Conservation (phyloP, 1,284 basidiomycete genomes). For the Ceratobasidium sp. region DNA sequence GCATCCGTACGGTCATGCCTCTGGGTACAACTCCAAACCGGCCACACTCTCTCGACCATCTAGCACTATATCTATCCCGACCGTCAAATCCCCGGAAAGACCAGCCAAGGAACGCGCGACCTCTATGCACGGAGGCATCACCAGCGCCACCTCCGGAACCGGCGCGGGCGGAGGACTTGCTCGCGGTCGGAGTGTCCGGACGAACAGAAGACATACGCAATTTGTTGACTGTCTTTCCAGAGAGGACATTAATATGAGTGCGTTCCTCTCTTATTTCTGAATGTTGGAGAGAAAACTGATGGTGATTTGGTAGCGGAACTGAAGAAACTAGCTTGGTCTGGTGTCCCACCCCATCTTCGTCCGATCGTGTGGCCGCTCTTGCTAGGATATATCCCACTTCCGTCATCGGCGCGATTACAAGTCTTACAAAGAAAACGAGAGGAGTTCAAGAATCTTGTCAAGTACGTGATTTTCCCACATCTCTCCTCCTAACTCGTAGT, state of each 20-base stretch:
- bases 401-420: conserved; percentile 79
- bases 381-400: conserved; percentile 92
- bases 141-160: too few species aligned
- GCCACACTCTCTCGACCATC: conserved; percentile 46
- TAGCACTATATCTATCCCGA: conserved; percentile 47
- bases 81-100: conserved; percentile 38
- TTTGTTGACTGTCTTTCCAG: conserved; percentile 77
- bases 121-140: background rate
- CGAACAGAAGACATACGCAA: conserved; percentile 74
- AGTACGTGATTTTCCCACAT: conserved; percentile 54
- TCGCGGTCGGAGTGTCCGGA: conserved; percentile 78
- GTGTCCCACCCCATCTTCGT: conserved; percentile 90
- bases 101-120: conserved; percentile 3
- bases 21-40: conserved; percentile 35
- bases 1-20: conserved; percentile 16
- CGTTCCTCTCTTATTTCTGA: conserved; percentile 51
- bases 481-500: too few species aligned
- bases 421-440: conserved; percentile 90
- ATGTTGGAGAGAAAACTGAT: too few species aligned
- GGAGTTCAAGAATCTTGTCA: conserved; percentile 92
- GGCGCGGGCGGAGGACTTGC: too few species aligned
- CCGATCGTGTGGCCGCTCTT: conserved; percentile 96
- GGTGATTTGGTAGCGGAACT: conserved; percentile 71
- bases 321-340: conserved; percentile 93
- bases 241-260: conserved; percentile 83